Base-by-base conservation (phyloP, 768 basidiomycete genomes). In the Dioszegia hungarica region DNA sequence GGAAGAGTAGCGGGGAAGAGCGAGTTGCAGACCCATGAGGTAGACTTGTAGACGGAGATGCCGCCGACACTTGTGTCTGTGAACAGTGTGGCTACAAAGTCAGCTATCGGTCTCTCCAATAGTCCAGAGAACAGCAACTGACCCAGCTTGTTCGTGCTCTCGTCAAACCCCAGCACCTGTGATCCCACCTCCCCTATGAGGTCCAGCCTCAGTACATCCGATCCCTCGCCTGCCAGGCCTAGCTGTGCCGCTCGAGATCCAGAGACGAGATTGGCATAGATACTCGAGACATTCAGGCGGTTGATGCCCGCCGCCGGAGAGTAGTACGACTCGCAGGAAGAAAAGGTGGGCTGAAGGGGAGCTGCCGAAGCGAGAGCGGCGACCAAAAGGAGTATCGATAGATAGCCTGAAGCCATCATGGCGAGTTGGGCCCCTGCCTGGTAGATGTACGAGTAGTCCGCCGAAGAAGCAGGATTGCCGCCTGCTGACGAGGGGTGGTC, bases 41-140 rank as follows among this genome's bases (percentile, higher is more conserved):
- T 83, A 62, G 86, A 86, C 44, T 80, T 80, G 76, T 82, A 87
- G 59, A 86, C 82, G 60, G 80, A 81, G 64, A 93, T 83, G 2
- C 91, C 90, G 47, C 93, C 82, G 20, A 91, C 82, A 52, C 83
- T 81, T 1, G 89, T 86, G 10, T 88, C 84, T 40, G 86, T 87
- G 78, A 94, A 93, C 38, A 95, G 81, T 8, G 91, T 95, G 17
- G 91, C 90, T 86, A 49, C 9, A 48, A 17, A 29, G 11, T 25
- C 19, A 55, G 38, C 15, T 48, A 24, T 33, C n/a, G 28, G 25
- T 19, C 22, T 5, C 3, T 22, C 8, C 19, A 4, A 8, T 19
- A 40, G 9, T 29, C 10, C 6, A n/a, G 14, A 20, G 19, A 29
- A 22, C 48, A 41, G 39, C 6, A 14, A 81, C 84, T 70, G 70